phyloP scores from a whole-genome alignment of 164 flowering plant species.

The Taxillus chinensis region DNA sequence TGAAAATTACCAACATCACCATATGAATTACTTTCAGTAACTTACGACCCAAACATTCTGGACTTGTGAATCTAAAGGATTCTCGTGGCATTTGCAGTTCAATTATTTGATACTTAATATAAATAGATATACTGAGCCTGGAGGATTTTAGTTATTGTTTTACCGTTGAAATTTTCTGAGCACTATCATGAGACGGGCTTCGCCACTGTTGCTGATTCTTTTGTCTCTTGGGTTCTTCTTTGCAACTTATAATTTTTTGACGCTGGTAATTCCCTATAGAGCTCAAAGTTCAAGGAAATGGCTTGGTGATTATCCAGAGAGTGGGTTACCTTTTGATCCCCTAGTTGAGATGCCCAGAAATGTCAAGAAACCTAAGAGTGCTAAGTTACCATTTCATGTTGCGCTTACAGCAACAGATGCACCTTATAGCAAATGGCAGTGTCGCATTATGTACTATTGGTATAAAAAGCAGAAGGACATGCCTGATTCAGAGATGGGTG shows the following conservation, averaged over 20 bases:
- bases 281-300: background rate
- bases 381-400: conserved; percentile 50
- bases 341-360: conserved; percentile 48
- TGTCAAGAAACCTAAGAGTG: conserved; percentile 16
- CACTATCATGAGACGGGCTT: background rate
- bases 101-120: background rate
- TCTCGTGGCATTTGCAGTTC: background rate
- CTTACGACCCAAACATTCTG: background rate
- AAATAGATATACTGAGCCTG: background rate
- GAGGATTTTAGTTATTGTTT: background rate
- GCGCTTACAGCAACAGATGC: conserved; percentile 90
- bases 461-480: conserved; percentile 60
- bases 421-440: conserved; percentile 88
- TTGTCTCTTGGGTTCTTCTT: background rate
- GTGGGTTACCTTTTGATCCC: conserved; percentile 32
- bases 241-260: background rate
- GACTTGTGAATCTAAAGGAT: background rate
- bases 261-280: background rate
- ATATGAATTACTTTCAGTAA: background rate
- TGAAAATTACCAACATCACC: background rate
- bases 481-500: conserved; percentile 95
- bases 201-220: background rate
- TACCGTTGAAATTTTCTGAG: background rate
- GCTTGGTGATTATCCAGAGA: background rate
- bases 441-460: conserved; percentile 96